A percentile compares a stretch with the other conserved stretches of the same genome.
phyloP scores from a whole-genome alignment of 208 protist species.

The Wallacemonas sp. region DNA sequence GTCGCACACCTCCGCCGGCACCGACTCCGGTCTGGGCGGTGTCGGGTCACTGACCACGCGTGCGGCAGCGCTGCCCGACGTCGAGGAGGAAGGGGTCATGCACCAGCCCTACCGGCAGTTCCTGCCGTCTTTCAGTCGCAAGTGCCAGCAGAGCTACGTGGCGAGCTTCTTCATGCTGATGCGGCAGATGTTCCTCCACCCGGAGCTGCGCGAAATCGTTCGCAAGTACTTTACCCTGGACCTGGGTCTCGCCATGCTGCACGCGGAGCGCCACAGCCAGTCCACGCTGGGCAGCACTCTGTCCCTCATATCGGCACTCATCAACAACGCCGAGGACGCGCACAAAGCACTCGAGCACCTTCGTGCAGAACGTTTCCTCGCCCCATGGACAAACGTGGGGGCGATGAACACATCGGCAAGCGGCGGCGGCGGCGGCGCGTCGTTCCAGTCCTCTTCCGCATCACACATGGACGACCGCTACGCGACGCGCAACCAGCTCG shows the following conservation, averaged over 20 bases:
- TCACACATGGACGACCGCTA: background rate
- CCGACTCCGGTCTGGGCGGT: background rate
- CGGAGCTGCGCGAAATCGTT: conserved; percentile 40
- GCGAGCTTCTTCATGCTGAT: conserved; percentile 76
- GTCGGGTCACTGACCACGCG: background rate
- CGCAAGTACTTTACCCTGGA: conserved; percentile 51
- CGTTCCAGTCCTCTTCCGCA: background rate
- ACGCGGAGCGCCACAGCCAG: conserved; percentile 58
- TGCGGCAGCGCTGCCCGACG: conserved; percentile 18
- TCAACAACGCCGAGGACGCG: conserved; percentile 58
- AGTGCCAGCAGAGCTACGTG: conserved; percentile 66
- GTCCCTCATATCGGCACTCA: conserved; percentile 69
- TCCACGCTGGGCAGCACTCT: conserved; percentile 72
- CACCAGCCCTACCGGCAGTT: conserved; percentile 52
- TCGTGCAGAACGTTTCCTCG: background rate
- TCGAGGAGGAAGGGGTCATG: conserved; percentile 11
- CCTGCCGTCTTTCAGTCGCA: conserved; percentile 49
- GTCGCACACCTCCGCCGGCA: background rate
- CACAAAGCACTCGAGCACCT: conserved; percentile 25
- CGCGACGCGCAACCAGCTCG: background rate
- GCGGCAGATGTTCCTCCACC: conserved; percentile 69
- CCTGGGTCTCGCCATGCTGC: conserved; percentile 64
- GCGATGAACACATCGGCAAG: background rate
- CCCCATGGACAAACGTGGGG: background rate
- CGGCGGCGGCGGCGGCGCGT: too few species aligned